phyloP scores from a whole-genome alignment of 169 alveolate genomes.

The Plasmodium fragile region DNA sequence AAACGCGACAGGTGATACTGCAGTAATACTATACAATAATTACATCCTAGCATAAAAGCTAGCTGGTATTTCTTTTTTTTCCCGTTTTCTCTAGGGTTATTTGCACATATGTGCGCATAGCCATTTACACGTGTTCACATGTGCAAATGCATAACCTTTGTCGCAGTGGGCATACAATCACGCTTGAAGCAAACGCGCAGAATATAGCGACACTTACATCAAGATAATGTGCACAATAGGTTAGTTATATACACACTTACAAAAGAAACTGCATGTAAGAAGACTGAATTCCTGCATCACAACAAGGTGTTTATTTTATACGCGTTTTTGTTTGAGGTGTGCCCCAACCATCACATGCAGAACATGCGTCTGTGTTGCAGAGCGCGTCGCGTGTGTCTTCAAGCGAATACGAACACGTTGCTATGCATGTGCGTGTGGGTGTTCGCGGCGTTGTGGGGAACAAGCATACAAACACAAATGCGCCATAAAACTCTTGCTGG shows the following conservation, averaged over 20 bases:
- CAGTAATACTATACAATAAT: not conserved
- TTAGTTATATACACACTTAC: not conserved
- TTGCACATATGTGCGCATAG: not conserved
- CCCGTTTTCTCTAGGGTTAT: not conserved
- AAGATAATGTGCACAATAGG: not conserved
- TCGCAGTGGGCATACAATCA: not conserved
- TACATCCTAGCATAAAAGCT: not conserved
- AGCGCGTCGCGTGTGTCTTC: not conserved
- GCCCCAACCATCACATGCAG: conserved; percentile 1
- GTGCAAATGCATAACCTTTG: not conserved
- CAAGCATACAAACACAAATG: not conserved
- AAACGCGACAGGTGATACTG: not conserved
- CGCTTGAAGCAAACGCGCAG: not conserved
- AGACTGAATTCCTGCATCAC: conserved; percentile 17
- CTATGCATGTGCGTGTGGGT: not conserved
- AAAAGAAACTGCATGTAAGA: conserved; percentile 49
- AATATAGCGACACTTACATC: not conserved
- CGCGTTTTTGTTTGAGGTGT: conserved; percentile 9
- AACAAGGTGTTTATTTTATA: not conserved
- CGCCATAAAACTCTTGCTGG: not conserved
- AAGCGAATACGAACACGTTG: not conserved
- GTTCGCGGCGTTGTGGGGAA: not conserved
- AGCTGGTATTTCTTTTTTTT: not conserved
- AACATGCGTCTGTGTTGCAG: not conserved
- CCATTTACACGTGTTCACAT: not conserved